Base-by-base conservation (phyloP, 148 eudicot species). In the Rhododendron williamsianum region DNA sequence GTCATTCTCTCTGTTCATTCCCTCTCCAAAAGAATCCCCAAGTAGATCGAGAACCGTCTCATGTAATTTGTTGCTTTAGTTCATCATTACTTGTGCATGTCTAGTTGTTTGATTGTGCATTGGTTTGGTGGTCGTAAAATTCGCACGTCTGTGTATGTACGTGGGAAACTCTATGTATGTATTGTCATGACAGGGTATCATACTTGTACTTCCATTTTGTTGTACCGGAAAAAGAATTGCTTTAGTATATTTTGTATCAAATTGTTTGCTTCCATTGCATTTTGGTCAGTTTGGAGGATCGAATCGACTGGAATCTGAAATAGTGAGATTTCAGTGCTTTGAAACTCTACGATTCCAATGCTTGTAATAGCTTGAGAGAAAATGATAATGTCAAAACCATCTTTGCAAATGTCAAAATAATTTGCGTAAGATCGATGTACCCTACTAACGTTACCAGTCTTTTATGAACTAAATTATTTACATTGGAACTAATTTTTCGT, bases 11-110 rank as follows among this genome's bases (percentile, higher is more conserved):
- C 93, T 23, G 86, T 86, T 27, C 49, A 82, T 51, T 82, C 91
- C 74, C 94, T 94, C 51, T 94, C 93, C 65, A 89, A 89, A 84
- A 91, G 41, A 83, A 91, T 91, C 81, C 91, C 93, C 4, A 89
- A 81, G 69, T 86, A 81, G 35, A 33, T 33, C 35, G 49, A 81
- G 35, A 69, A 25, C 36, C 9, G 10, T 74, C 76, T 81, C 83
- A 6, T 19, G n/a, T 27, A 4, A 1, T 18, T 56, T 38, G 25
- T 41, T 38, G 25, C 23, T 41, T 76, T 12, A 9, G 1, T 41
- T 41, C 23, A 41, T 74, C 0, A 27, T 41, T 8, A 58, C 65
- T 58, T 43, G 51, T 76, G 51, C 9, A 23, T 8, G 9, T 23
- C 18, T 74, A 1, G 76, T 36, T 3, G 41, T 74, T 36, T 35